Base-by-base conservation (phyloP, 352 stramenopile genomes). In the Phytophthora fragariaefolia region DNA sequence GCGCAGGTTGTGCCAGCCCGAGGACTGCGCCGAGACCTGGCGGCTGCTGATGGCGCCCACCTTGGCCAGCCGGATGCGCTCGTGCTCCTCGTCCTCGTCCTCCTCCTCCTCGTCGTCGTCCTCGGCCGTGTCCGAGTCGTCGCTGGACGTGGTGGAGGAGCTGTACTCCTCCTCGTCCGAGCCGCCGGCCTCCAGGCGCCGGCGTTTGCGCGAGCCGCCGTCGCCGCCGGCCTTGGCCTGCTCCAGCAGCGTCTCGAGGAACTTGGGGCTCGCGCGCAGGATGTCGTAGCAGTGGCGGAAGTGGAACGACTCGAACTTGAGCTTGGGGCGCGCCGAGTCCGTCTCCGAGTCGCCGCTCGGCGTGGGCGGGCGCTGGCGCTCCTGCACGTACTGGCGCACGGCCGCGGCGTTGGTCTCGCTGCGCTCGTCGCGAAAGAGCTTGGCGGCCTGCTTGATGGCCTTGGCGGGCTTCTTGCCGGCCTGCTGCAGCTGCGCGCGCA, bases 221-320 rank as follows among this genome's bases (percentile, higher is more conserved):
- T 63, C 58, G 1, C 10, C 26, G 8, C 40, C 43, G 4, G 4
- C 50, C 27, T 17, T 63, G 30, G 23, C 34, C 8, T 71, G 53
- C 18, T 58, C 47, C 30, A 73, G 42, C 17, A 76, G n/a, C 20
- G 28, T 51, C 23, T 70, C 28, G 7, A 76, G 36, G 38, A 76
- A 73, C 27, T 51, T 10, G 2, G 52, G 8, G 17, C 64, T 66
- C 2, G 58, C 53, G 24, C 64, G 40, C 27, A 76, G 28, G 13
- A 73, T 67, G 40, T 76, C 69, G 50, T 76, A 76, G 58, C 69
- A 76, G 38, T 76, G 69, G 43, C 54, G 64, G 38, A 73, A 76
- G 49, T 76, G 69, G 59, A 76, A 76, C 17, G 64, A 64, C 64
- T 76, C 64, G 27, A 76, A 76, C 42, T 71, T 73, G 34, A 76